Evolutionary conservation across 2,329 filamentous ascomycete species (phyloP), one percentile per base, ranked within the genome.

Genomic region (Venturia carpophila): DNA sequence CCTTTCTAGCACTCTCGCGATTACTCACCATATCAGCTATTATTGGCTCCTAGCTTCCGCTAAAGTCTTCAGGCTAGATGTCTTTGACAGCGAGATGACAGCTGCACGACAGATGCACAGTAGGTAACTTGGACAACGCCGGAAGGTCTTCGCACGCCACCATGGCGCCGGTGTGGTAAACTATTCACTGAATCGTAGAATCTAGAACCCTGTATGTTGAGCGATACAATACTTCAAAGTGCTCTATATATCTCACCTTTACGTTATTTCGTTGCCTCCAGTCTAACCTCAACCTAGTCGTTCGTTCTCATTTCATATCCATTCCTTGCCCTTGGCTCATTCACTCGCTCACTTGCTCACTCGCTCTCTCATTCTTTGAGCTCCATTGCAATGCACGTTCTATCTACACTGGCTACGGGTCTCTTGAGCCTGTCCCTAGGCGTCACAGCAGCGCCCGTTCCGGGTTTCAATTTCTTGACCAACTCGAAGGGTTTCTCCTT

Each of bases 51-150:
- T 27, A 34, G 27, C 1, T 9, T n/a, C 27, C 9, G 30, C 27
- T 10, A 21, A 11, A n/a, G 13, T 13, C 19, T 7, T 58, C 52
- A 19, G 10, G 52, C 52, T 58, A 58, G 11, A 37, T 11, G 24
- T 37, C 17, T 1, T 37, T 58, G 30, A 58, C 30, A n/a, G 30
- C 17, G 27, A n/a, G 11, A 56, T 56, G 52, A 58, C 52, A 58
- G 27, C 52, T 58, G 30, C 52, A 58, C 52, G 52, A 58, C 52
- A 58, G 52, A 17, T 58, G 17, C 52, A 56, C 52, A 24, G n/a
- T 15, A 37, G 27, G 21, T 10, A 55, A 21, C 19, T 13, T 56
- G 24, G n/a, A 27, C 21, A 24, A 47, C 45, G 49, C 27, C 27
- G 10, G 5, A 19, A 10, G 30, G 24, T 3, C 24, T 17, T 34